Evolutionary conservation across 2,329 filamentous ascomycete genomes (phyloP).

Genomic region (Alternaria gaisen): DNA sequence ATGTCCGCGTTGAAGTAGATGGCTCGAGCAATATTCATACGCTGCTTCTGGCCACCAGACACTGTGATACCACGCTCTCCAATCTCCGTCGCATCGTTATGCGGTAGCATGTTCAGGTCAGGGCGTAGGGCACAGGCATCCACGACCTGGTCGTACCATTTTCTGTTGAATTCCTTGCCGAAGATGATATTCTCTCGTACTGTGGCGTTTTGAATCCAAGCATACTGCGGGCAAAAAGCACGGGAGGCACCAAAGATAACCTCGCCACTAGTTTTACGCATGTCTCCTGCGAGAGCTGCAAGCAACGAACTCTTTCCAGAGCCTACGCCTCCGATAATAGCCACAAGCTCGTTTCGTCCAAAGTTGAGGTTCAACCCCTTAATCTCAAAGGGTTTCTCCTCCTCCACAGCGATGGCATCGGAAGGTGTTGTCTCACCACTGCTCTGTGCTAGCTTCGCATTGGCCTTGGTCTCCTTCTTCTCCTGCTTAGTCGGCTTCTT

Average conservation of each 20-base stretch:
- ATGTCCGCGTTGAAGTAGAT: conserved; percentile 72
- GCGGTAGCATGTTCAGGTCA: conserved; percentile 92
- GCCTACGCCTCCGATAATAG: conserved; percentile 87
- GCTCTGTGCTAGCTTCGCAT: conserved; percentile 31
- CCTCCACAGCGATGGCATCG: conserved; percentile 56
- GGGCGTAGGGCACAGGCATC: conserved; percentile 83
- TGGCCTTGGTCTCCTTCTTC: conserved; percentile 58
- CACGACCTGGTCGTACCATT: conserved; percentile 86
- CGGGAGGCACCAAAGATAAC: conserved; percentile 79
- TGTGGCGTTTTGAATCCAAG: conserved; percentile 95
- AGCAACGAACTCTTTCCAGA: conserved; percentile 91
- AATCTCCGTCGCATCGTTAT: conserved; percentile 89
- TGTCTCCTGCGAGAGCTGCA: conserved; percentile 89
- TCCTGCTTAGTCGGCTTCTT: conserved; percentile 58
- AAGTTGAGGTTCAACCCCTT: conserved; percentile 72
- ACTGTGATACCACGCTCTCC: conserved; percentile 95
- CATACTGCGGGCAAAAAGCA: conserved; percentile 94
- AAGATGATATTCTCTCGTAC: conserved; percentile 91
- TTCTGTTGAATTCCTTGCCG: conserved; percentile 74
- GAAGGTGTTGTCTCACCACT: conserved; percentile 54
- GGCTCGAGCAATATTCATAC: conserved; percentile 88
- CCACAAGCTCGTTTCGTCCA: conserved; percentile 78
- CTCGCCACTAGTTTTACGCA: conserved; percentile 81
- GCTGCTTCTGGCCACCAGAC: conserved; percentile 93
- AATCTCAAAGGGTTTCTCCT: conserved; percentile 75